These are phyloP conservation scores for Fusarium sp. DNA, from an alignment of 2,329 filamentous ascomycete genomes.

Conservation along the genomic window DNA sequence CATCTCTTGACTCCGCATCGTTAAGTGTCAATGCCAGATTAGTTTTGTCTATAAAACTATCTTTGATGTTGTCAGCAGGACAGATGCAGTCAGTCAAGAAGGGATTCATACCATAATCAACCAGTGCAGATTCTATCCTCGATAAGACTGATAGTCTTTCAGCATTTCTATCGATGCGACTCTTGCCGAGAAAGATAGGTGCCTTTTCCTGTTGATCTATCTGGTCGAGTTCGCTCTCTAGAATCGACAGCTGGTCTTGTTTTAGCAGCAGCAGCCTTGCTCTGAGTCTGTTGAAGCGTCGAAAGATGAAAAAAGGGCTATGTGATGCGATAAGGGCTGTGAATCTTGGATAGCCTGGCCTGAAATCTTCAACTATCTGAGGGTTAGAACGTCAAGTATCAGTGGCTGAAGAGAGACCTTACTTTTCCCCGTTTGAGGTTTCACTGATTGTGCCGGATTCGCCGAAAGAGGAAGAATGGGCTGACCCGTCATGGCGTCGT, in stretches of 20 bases:
- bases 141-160: not conserved
- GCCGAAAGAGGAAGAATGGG: not conserved
- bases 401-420: too few species aligned
- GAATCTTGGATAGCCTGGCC: not conserved
- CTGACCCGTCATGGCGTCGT: not conserved
- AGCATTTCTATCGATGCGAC: not conserved
- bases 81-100: fast-evolving
- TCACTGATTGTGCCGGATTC: not conserved
- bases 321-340: not conserved
- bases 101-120: not conserved
- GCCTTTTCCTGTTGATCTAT: not conserved
- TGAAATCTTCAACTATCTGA: not conserved
- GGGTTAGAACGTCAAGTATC: fast-evolving
- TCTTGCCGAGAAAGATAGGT: not conserved
- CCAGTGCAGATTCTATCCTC: not conserved
- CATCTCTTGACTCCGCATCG: not conserved
- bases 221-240: not conserved
- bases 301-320: not conserved
- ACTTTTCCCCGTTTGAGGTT: not conserved
- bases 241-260: not conserved
- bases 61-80: not conserved
- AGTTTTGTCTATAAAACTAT: not conserved
- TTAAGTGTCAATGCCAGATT: not conserved
- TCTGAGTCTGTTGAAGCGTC: not conserved
- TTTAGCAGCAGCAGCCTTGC: not conserved